Base-by-base conservation (phyloP, 1,284 basidiomycete genomes). In the Puccinia polysora region DNA sequence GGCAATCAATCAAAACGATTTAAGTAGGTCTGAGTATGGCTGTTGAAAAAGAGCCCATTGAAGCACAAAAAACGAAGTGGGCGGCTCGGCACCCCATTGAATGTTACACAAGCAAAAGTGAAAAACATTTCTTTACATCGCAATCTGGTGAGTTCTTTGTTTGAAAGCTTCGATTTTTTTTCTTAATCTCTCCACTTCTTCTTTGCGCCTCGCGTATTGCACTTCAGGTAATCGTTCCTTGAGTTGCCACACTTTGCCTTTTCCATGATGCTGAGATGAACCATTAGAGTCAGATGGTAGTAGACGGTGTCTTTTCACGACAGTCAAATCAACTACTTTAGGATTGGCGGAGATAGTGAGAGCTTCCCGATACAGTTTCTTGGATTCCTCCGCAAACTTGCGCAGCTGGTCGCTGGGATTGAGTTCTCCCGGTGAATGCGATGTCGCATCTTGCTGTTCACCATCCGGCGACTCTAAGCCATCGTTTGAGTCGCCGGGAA, bases 111-210 rank as follows among this genome's bases (percentile, higher is more conserved):
- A n/a, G n/a, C n/a, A n/a, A n/a, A n/a, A n/a, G n/a, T n/a, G n/a
- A n/a, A n/a, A n/a, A n/a, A n/a, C n/a, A n/a, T n/a, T n/a, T n/a
- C n/a, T n/a, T n/a, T n/a, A n/a, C n/a, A n/a, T n/a, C n/a, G 34
- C 18, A 32, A 70, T 38, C 34, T 53, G 38, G 2, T 34, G 30
- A 45, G 68, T 62, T 12, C 58, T 59, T 32, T 52, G 38, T 38
- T 62, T 70, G 25, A 70, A 70, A 1, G 45, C 45, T 38, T 70
- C 68, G 49, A 70, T 53, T n/a, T 70, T 70, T 14, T 12, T n/a
- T 7, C 68, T 23, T 45, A 70, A 58, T 38, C 47, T 38, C 34
- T 60, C 58, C 8, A 70, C 49, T 36, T 70, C 68, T 60, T 60
- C 47, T 58, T 52, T 70, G 8, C 68, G 40, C 28, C 49, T 58